These are phyloP conservation scores for Exophiala calicioides DNA, from an alignment of 2,329 filamentous ascomycete species.

Conservation along the genomic window DNA sequence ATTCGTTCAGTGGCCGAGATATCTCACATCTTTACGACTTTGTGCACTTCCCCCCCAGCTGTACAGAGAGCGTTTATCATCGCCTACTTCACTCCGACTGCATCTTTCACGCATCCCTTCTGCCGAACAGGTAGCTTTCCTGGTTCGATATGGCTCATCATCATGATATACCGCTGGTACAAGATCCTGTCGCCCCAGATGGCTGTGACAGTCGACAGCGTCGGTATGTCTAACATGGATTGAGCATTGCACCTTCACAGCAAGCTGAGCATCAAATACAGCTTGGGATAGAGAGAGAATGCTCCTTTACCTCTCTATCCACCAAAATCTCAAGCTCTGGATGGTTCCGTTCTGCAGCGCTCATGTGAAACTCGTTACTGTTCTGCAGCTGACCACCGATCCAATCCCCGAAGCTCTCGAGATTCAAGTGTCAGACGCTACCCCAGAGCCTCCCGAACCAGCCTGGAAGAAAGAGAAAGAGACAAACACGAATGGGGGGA, in stretches of 20 bases:
- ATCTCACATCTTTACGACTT: slow-evolving; percentile 62
- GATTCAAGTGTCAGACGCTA: slow-evolving; percentile 35
- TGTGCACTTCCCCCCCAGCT: slow-evolving; percentile 67
- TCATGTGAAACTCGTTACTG: slow-evolving; percentile 66
- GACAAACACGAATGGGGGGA: not conserved
- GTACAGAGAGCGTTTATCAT: slow-evolving; percentile 67
- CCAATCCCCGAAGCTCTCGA: slow-evolving; percentile 47
- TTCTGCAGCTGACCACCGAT: slow-evolving; percentile 61
- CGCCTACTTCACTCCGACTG: slow-evolving; percentile 71
- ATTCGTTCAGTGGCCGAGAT: slow-evolving; percentile 51
- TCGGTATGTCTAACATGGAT: slow-evolving; percentile 47
- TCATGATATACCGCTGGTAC: slow-evolving; percentile 78
- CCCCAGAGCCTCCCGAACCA: slow-evolving; percentile 12
- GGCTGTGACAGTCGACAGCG: slow-evolving; percentile 63
- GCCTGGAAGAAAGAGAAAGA: not conserved
- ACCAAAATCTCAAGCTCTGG: slow-evolving; percentile 76
- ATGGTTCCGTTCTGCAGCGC: slow-evolving; percentile 73
- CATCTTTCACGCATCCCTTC: slow-evolving; percentile 76
- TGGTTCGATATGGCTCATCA: slow-evolving; percentile 67
- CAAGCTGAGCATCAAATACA: slow-evolving; percentile 37
- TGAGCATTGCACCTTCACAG: not conserved
- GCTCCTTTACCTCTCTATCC: slow-evolving; percentile 72
- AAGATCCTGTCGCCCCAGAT: slow-evolving; percentile 78
- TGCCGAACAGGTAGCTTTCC: slow-evolving; percentile 63
- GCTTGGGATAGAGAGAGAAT: slow-evolving; percentile 67